Conservation (phyloP, 1,139 yeast genomes). For the Protomyces inouyei region DNA sequence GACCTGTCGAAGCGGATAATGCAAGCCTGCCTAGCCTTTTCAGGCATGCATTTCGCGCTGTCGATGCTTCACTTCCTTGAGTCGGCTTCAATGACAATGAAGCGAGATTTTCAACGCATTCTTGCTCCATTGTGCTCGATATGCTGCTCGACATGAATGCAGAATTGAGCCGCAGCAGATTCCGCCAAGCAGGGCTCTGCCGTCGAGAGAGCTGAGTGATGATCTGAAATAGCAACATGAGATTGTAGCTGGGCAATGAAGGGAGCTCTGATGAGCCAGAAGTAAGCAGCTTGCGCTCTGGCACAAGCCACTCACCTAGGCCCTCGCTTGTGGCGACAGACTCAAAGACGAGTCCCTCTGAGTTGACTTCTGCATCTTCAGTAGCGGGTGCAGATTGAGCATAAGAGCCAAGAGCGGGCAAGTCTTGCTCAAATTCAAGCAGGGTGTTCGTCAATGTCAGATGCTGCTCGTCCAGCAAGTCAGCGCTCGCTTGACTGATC, state of each 20-base stretch:
- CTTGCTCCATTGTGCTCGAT: not conserved
- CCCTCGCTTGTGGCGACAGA: not conserved
- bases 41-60: conserved; percentile 7
- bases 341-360: conserved; percentile 10
- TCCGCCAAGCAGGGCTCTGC: conserved; percentile 5
- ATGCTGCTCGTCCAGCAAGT: not conserved
- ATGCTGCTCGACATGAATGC: conserved; percentile 12
- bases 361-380: conserved; percentile 4
- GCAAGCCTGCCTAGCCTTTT: conserved; percentile 18
- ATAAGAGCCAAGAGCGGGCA: conserved; percentile 16
- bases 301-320: not conserved
- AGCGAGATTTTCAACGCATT: not conserved
- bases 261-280: not conserved
- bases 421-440: conserved; percentile 7
- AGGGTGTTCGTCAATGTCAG: not conserved
- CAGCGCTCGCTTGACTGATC: not conserved
- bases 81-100: not conserved
- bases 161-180: conserved; percentile 6
- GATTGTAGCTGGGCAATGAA: not conserved
- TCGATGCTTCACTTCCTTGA: not conserved
- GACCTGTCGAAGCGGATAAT: conserved; percentile 1
- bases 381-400: not conserved
- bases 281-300: not conserved
- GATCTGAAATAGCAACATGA: not conserved
- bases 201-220: conserved; percentile 1